Base-by-base conservation (phyloP, 768 basidiomycete genomes). In the Serpula lacrymans region DNA sequence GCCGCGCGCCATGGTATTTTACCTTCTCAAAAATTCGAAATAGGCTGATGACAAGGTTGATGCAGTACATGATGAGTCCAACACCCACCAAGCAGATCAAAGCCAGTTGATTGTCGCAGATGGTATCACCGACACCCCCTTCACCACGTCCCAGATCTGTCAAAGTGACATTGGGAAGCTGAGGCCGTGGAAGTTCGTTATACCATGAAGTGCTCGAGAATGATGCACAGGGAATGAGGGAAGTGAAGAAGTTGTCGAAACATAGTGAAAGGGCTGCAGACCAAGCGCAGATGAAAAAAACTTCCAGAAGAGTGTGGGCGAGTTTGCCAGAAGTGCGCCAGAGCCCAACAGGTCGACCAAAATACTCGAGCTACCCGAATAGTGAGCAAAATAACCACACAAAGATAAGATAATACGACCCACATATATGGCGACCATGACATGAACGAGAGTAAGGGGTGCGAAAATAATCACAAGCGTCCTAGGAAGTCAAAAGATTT, bases 281-380 rank as follows among this genome's bases (percentile, higher is more conserved):
- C 90, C 91, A 95, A n/a, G 85, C 78, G 63, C 91, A 94, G 51
- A 92, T 91, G 59, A 90, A 92, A 40, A 90, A 70, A 32, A 92
- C 85, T 68, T 95, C 93, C 33, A 81, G 75, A 23, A 94, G 76
- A 6, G 91, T 94, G 55, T 93, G 84, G 3, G 85, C 79, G 26
- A 93, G 76, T 63, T 94, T 94, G 36, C 71, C 80, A 23, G 88
- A 89, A 23, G 92, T 91, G 37, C 77, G 74, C 93, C 93, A 95
- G 22, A 95, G 69, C n/a, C 92, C 93, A 17, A 95, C 68, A 5
- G 93, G 92, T 25, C 85, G 80, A 28, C 92, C 87, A 54, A 93
- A 93, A 64, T 96, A 96, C 64, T 95, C 92, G 42, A 92, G 71
- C 90, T 93, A 54, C 18, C 41, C 41, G 14, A 37, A 27, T 39